phyloP scores from a whole-genome alignment of 768 basidiomycete species.

The Boletus reticulatus region DNA sequence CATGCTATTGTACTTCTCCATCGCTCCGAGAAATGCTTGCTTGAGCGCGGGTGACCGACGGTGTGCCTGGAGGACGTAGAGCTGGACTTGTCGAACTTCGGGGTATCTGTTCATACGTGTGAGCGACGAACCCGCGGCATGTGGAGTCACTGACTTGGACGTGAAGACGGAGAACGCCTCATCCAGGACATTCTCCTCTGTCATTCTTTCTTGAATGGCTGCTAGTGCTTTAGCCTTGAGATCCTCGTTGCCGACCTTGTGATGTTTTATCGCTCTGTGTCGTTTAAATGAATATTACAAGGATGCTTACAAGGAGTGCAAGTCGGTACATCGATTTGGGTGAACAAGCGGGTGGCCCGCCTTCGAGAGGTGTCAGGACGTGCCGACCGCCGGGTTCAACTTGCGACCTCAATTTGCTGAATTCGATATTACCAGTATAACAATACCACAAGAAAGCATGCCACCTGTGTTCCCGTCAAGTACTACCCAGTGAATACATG shows the following conservation, averaged over 20 bases:
- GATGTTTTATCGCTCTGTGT: neutral
- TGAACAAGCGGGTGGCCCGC: conserved; percentile 22
- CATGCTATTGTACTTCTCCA: neutral
- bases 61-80: conserved; percentile 12
- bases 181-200: conserved; percentile 17
- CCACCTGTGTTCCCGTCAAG: conserved; percentile 15
- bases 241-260: conserved; percentile 14
- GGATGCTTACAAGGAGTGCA: conserved; percentile 27
- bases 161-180: conserved; percentile 30
- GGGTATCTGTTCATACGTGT: conserved; percentile 12
- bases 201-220: conserved; percentile 18
- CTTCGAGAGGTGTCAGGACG: neutral
- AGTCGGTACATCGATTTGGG: conserved; percentile 39
- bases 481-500: neutral
- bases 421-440: conserved; percentile 21
- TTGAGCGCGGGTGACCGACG: conserved; percentile 12
- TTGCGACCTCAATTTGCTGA: conserved; percentile 18
- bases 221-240: conserved; percentile 17
- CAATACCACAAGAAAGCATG: conserved; percentile 25
- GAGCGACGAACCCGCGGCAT: neutral
- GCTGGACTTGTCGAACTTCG: conserved; percentile 15
- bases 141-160: conserved; percentile 14
- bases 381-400: neutral
- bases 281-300: neutral
- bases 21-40: conserved; percentile 6